A percentile compares a stretch with the other conserved stretches of the same genome.
These are phyloP conservation scores for Rhodamnia rubescens DNA, from an alignment of 345 rosid genomes.

Conservation along the genomic window DNA sequence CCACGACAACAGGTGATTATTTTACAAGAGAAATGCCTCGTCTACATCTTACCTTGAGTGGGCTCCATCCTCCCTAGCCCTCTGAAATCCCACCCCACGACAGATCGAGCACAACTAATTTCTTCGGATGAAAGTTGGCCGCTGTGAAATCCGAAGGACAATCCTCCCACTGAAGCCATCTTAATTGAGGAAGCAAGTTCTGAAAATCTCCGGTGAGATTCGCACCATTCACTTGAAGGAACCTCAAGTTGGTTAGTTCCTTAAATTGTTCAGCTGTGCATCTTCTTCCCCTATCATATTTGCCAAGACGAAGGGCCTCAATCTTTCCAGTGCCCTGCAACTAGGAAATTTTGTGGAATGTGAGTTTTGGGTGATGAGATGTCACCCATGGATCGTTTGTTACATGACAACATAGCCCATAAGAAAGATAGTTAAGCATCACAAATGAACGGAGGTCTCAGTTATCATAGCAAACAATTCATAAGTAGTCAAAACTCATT, in stretches of 20 bases:
- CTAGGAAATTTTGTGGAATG: not conserved
- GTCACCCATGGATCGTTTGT: too few species aligned
- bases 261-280: not conserved
- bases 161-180: not conserved
- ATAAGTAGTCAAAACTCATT: not conserved
- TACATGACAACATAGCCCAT: too few species aligned
- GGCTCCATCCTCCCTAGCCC: not conserved
- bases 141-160: not conserved
- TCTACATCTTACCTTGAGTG: not conserved
- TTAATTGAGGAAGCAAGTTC: not conserved
- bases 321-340: not conserved
- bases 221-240: not conserved
- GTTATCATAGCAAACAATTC: not conserved
- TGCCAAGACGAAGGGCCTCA: not conserved
- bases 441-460: not conserved
- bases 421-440: not conserved
- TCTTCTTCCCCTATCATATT: not conserved
- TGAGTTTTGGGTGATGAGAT: not conserved
- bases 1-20: not conserved
- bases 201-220: not conserved
- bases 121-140: not conserved
- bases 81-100: not conserved
- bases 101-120: not conserved
- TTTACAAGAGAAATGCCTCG: not conserved
- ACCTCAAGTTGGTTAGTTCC: not conserved